Conservation (phyloP, 2,329 filamentous ascomycete genomes). For the Fusarium pseudocircinatum region DNA sequence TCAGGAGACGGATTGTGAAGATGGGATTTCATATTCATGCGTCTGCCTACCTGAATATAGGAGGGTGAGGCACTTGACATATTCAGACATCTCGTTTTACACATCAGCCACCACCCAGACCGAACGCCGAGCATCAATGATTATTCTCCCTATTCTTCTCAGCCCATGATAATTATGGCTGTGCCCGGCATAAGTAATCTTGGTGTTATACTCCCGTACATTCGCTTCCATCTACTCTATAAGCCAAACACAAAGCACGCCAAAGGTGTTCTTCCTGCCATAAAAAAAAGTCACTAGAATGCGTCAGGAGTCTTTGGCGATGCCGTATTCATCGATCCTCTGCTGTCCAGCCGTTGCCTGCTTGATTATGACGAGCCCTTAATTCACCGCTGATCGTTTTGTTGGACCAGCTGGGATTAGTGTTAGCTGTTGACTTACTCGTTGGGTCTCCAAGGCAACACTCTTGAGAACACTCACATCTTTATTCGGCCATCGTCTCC, state of each 20-base stretch:
- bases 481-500: constrained; percentile 87
- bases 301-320: background rate
- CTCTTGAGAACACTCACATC: constrained; percentile 70
- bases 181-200: background rate
- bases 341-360: constrained; percentile 37
- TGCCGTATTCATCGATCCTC: constrained; percentile 25
- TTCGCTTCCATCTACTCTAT: constrained; percentile 2
- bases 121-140: constrained; percentile 14
- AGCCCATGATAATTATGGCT: background rate
- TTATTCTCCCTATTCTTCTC: background rate
- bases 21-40: constrained; percentile 11
- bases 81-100: constrained; percentile 16
- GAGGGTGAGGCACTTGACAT: background rate
- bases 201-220: background rate
- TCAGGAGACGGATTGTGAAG: background rate
- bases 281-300: background rate
- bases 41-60: constrained; percentile 8
- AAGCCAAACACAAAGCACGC: constrained; percentile 1
- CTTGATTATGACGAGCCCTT: constrained; percentile 29
- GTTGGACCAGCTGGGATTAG: constrained; percentile 43
- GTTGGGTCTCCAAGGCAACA: background rate
- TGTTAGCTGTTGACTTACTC: constrained; percentile 2
- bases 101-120: constrained; percentile 10
- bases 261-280: background rate
- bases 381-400: constrained; percentile 38